Conservation (phyloP, 1,284 basidiomycete species). For the Limonomyces culmigenus region DNA sequence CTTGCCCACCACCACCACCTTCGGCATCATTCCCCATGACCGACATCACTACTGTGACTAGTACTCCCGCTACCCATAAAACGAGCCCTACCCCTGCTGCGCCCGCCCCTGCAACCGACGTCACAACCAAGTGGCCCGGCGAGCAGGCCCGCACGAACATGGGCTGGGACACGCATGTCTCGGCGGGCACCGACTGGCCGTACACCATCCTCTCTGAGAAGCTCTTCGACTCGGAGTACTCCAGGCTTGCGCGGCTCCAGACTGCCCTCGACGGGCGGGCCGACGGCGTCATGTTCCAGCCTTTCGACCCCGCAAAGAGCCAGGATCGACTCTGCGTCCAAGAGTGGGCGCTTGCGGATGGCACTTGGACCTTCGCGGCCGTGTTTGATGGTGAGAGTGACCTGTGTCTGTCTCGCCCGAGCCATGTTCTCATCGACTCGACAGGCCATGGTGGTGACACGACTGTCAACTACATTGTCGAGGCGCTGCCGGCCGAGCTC, state of each 20-base stretch:
- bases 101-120: conserved; percentile 12
- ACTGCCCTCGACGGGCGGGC: conserved; percentile 7
- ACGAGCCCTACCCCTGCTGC: conserved; percentile 7
- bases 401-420: neutral
- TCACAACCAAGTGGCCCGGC: no score
- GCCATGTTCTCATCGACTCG: neutral
- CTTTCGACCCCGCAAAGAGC: conserved; percentile 8
- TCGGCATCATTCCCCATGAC: no score
- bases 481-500: conserved; percentile 8
- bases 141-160: no score
- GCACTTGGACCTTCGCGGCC: conserved; percentile 13
- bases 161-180: no score
- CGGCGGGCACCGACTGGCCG: no score
- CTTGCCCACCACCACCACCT: no score
- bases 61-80: no score
- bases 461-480: conserved; percentile 9
- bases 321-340: conserved; percentile 16
- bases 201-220: neutral
- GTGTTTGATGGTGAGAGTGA: conserved; percentile 15
- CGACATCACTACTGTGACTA: no score
- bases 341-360: conserved; percentile 10
- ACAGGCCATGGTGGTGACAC: conserved; percentile 15
- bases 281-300: conserved; percentile 14
- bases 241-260: conserved; percentile 6
- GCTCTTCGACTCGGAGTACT: conserved; percentile 4